Evolutionary conservation across 805 yeast genomes (phyloP), one percentile per base, ranked within the genome.

Genomic region (Kregervanrija pseudodelftensis): DNA sequence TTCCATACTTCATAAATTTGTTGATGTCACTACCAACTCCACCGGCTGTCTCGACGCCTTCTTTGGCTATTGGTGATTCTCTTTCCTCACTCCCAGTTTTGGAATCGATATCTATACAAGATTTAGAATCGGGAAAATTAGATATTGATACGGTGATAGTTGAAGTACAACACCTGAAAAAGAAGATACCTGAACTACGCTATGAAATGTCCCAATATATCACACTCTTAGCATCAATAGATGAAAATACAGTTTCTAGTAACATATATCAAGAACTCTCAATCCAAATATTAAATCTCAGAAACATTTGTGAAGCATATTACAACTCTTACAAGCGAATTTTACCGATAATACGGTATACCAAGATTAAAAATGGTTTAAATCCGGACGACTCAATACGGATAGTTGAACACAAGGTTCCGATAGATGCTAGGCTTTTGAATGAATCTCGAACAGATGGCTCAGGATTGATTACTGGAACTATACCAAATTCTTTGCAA

Each of bases 321-420:
- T 66, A 71, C 48, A 59, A 52, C 5, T 64, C 70, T 42, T 76
- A 74, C 54, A 71, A 67, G 41, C 61, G 69, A 45, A 58, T 76
- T 13, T 57, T 74, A 2, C 80, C 82, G 4, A 66, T 76, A 36
- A 71, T 76, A 37, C 66, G 75, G 49, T 65, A 73, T 48, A 66
- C 79, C 1, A 79, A 75, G 54, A 66, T 72, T 31, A 73, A 71
- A 47, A 59, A 70, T 40, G 80, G 80, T 0, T 67, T 72, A 45
- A 75, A 70, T 36, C 78, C 72, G 3, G 79, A 74, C 50, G 69
- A 64, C 11, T 58, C 63, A n/a, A 64, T 69, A n/a, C 59, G 55
- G 44, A 49, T 63, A 1, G 37, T 32, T 0, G 46, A 46, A 8
- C 61, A 54, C 37, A 55, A 51, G 11, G 63, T 61, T 8, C 56